Percentiles rank a stretch among this genome's conserved stretches.
These are phyloP conservation scores for Trichoderma sp. DNA, from an alignment of 2,329 filamentous ascomycete genomes.

Conservation along the genomic window DNA sequence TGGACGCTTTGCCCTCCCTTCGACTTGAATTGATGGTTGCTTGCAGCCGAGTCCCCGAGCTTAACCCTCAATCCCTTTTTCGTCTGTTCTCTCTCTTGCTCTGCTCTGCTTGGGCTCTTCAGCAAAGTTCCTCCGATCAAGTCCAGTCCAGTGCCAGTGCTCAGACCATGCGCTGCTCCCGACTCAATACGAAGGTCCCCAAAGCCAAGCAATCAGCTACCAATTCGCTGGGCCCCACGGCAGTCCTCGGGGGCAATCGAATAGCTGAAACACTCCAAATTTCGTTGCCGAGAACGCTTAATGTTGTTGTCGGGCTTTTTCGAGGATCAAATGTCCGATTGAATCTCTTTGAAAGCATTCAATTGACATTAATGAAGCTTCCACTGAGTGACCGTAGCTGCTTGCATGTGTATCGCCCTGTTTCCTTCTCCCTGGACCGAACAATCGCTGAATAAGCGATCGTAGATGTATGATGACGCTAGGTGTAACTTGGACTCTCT, in stretches of 20 bases:
- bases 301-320: not conserved
- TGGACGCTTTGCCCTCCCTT: not conserved
- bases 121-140: not conserved
- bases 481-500: not conserved
- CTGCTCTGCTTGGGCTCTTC: not conserved
- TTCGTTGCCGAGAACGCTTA: not conserved
- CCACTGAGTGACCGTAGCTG: not conserved
- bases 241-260: not conserved
- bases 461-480: slow-evolving; percentile 9
- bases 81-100: not conserved
- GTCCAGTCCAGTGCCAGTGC: not conserved
- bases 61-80: not conserved
- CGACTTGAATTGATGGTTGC: not conserved
- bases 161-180: slow-evolving; percentile 16
- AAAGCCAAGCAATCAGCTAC: not conserved
- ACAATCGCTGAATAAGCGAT: slow-evolving; percentile 8
- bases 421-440: not conserved
- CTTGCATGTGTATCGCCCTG: not conserved
- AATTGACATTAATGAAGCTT: not conserved
- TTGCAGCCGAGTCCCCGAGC: not conserved
- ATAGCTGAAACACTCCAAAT: not conserved
- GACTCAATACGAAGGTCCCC: not conserved
- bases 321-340: not conserved
- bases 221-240: not conserved
- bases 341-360: not conserved